Percentiles rank a stretch among this genome's conserved stretches.
Evolutionary conservation across 2,329 filamentous ascomycete species (phyloP).

Genomic region (Sphaceloma murrayae): DNA sequence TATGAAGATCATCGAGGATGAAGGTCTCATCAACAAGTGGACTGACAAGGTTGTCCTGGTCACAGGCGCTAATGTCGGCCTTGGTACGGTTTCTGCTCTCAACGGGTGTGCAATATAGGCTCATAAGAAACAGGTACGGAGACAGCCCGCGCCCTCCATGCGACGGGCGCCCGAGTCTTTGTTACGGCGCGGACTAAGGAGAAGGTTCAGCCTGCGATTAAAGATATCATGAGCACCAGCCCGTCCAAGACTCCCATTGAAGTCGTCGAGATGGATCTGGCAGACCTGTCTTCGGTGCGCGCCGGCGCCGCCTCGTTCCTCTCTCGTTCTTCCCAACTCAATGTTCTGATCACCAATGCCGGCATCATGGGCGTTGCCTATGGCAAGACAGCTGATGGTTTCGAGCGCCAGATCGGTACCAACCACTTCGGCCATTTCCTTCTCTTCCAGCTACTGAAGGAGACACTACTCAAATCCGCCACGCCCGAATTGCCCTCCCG

Average conservation of each 20-base stretch:
- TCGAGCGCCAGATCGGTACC: constrained; percentile 44
- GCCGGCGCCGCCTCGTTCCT: constrained; percentile 28
- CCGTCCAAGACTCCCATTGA: constrained; percentile 19
- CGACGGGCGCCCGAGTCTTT: constrained; percentile 39
- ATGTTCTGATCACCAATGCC: constrained; percentile 38
- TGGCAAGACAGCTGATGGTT: constrained; percentile 36
- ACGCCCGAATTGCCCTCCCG: constrained; percentile 36
- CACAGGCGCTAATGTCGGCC: constrained; percentile 35
- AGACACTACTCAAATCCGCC: constrained; percentile 33
- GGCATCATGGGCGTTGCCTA: constrained; percentile 36
- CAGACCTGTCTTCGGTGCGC: constrained; percentile 28
- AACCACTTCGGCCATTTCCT: constrained; percentile 49
- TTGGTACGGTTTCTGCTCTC: constrained; percentile 33
- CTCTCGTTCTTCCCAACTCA: constrained; percentile 27
- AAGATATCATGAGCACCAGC: constrained; percentile 22
- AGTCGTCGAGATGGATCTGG: constrained; percentile 26
- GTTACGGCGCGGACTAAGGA: constrained; percentile 36
- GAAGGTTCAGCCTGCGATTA: constrained; percentile 30
- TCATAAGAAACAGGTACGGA: constrained; percentile 31
- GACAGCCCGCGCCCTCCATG: constrained; percentile 36
- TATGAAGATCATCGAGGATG: constrained; percentile 23
- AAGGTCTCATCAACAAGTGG: constrained; percentile 28
- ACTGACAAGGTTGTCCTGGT: constrained; percentile 33
- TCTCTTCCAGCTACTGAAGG: constrained; percentile 43
- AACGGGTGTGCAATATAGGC: not conserved